Evolutionary conservation across 257 asterid genomes (phyloP).

Genomic region (Solanum pimpinellifolium): DNA sequence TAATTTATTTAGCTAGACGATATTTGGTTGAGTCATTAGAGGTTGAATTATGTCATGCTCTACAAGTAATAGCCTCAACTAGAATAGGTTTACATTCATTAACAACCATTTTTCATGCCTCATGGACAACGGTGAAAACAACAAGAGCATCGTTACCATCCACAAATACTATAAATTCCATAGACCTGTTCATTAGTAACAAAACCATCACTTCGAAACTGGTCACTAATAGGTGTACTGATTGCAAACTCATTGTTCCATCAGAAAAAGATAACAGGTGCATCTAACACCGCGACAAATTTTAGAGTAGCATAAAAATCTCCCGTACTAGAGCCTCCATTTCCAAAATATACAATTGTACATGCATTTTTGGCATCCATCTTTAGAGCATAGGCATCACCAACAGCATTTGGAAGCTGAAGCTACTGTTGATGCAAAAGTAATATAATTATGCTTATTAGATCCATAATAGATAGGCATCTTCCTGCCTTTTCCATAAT

Average conservation of each 20-base stretch:
- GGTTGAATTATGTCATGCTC: too few species aligned
- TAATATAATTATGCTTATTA: slow-evolving; percentile 70
- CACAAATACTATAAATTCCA: slow-evolving; percentile 35
- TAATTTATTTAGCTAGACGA: too few species aligned
- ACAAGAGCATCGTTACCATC: too few species aligned
- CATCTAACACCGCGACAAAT: slow-evolving; percentile 83
- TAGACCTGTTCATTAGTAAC: slow-evolving; percentile 74
- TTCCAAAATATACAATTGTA: slow-evolving; percentile 78
- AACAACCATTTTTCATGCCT: too few species aligned
- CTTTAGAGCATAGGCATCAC: slow-evolving; percentile 92
- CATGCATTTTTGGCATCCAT: slow-evolving; percentile 73
- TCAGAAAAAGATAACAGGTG: slow-evolving; percentile 62
- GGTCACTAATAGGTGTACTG: slow-evolving; percentile 79
- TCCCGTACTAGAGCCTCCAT: slow-evolving; percentile 97
- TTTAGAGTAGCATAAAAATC: slow-evolving; percentile 90
- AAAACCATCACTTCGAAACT: slow-evolving; percentile 89
- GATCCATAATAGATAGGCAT: slow-evolving; percentile 99
- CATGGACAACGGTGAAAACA: too few species aligned
- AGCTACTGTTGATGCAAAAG: slow-evolving; percentile 94
- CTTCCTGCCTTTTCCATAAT: slow-evolving; percentile 90
- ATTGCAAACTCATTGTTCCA: slow-evolving; percentile 98
- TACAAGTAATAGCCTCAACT: too few species aligned
- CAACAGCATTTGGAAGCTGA: slow-evolving; percentile 90
- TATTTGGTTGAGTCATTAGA: too few species aligned
- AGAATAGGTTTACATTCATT: too few species aligned